Percentiles rank a stretch among this genome's conserved stretches.
Conservation (phyloP, 2,329 filamentous ascomycete genomes). For the Cordyceps farinosa region DNA sequence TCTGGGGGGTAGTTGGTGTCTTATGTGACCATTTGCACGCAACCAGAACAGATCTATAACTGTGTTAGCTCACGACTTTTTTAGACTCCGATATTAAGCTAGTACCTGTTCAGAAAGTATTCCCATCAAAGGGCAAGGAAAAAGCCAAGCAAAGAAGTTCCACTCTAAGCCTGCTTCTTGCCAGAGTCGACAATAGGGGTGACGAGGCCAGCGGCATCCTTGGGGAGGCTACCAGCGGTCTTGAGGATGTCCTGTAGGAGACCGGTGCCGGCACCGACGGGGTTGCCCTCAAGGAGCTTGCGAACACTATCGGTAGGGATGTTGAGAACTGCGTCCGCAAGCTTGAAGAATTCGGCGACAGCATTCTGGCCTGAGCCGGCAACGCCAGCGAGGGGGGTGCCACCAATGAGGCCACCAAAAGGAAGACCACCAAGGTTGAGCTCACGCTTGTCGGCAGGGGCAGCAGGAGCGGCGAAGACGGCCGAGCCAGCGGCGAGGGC, state of each 20-base stretch:
- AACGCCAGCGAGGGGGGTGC: neutral
- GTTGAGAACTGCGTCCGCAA: constrained; percentile 21
- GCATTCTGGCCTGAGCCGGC: constrained; percentile 14
- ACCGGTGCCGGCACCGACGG: constrained; percentile 6
- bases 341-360: constrained; percentile 20
- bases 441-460: constrained; percentile 9
- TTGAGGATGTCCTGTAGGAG: neutral
- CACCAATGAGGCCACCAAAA: constrained; percentile 20
- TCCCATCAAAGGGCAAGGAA: neutral
- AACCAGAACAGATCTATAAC: neutral
- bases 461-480: constrained; percentile 2
- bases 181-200: neutral
- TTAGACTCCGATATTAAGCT: too few species aligned
- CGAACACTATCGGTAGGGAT: constrained; percentile 18
- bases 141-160: neutral
- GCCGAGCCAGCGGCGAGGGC: constrained; percentile 9
- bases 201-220: constrained; percentile 10
- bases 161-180: neutral
- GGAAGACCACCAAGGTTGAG: constrained; percentile 15
- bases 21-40: neutral
- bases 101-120: neutral
- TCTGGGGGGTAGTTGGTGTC: neutral
- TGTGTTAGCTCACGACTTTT: neutral
- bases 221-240: constrained; percentile 11
- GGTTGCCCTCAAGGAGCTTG: constrained; percentile 10